phyloP scores from a whole-genome alignment of 805 yeast genomes.

The Candida tammaniensis region DNA sequence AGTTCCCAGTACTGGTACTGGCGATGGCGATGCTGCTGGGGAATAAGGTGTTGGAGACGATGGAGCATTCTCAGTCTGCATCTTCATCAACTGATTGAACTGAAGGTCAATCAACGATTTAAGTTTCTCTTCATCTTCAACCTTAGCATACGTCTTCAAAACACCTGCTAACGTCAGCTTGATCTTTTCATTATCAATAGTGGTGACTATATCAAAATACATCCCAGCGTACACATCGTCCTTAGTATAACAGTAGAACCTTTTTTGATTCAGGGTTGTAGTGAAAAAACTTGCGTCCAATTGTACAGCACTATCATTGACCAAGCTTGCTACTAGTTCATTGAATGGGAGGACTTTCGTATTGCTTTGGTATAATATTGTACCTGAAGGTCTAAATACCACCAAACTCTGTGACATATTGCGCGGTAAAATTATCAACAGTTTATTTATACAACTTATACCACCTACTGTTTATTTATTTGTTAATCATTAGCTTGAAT shows the following conservation, averaged over 20 bases:
- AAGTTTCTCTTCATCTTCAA: slow-evolving; percentile 27
- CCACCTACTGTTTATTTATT: too few species aligned
- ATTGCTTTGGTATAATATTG: slow-evolving; percentile 34
- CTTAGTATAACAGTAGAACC: slow-evolving; percentile 30
- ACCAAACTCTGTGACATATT: slow-evolving; percentile 40
- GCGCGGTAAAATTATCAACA: too few species aligned
- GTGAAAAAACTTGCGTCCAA: slow-evolving; percentile 35
- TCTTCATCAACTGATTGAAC: slow-evolving; percentile 35
- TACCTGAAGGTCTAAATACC: slow-evolving; percentile 35
- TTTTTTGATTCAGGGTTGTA: slow-evolving; percentile 25
- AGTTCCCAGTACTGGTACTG: neutral
- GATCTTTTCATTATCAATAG: slow-evolving; percentile 38
- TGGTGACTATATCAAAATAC: slow-evolving; percentile 37
- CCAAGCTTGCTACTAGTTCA: slow-evolving; percentile 33
- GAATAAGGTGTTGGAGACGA: neutral
- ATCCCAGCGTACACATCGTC: slow-evolving; percentile 32
- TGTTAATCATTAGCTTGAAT: too few species aligned
- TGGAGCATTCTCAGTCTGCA: slow-evolving; percentile 14
- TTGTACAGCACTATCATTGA: slow-evolving; percentile 31
- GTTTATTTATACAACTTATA: too few species aligned
- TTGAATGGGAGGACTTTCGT: slow-evolving; percentile 37
- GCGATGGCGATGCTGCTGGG: neutral
- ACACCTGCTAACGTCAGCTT: slow-evolving; percentile 29
- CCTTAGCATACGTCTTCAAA: slow-evolving; percentile 29
- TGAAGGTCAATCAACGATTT: slow-evolving; percentile 36